A percentile compares a stretch with the other conserved stretches of the same genome.
These are phyloP conservation scores for Colletotrichum australisinense DNA, from an alignment of 2,329 filamentous ascomycete species.

Conservation along the genomic window DNA sequence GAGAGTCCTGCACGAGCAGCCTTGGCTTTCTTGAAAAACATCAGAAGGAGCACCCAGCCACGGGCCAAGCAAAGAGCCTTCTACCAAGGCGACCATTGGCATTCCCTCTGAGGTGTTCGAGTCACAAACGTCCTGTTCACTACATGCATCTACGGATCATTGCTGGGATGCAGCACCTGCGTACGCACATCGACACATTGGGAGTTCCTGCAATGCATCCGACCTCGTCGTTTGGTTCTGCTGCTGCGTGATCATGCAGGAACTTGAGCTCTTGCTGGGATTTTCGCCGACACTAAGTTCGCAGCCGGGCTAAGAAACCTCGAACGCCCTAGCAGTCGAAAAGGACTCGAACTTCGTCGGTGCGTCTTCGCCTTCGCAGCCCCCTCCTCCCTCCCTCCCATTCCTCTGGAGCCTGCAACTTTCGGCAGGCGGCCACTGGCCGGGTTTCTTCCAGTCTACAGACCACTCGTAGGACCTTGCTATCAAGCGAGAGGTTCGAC, in stretches of 20 bases:
- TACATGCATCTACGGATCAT: neutral
- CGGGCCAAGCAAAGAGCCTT: neutral
- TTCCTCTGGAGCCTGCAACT: slow-evolving; percentile 17
- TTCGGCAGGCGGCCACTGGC: slow-evolving; percentile 10
- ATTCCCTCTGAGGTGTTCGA: slow-evolving; percentile 10
- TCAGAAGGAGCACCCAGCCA: slow-evolving; percentile 2
- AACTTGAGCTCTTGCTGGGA: slow-evolving; percentile 10
- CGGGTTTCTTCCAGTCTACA: neutral
- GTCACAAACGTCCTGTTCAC: neutral
- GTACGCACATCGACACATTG: slow-evolving; percentile 10
- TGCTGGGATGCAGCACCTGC: slow-evolving; percentile 6
- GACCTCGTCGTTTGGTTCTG: neutral
- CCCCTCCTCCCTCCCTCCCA: neutral
- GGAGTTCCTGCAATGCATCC: neutral
- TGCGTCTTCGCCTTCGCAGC: slow-evolving; percentile 36
- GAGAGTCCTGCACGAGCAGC: neutral
- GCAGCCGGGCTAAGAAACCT: slow-evolving; percentile 5
- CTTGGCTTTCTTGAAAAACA: neutral
- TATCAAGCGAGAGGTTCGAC: neutral
- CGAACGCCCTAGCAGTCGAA: slow-evolving; percentile 36
- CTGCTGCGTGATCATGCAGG: neutral
- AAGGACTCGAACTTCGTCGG: slow-evolving; percentile 31
- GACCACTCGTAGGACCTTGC: neutral
- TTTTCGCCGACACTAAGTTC: neutral
- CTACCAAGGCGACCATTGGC: neutral